Evolutionary conservation across 495 filamentous ascomycete species (phyloP), one percentile per base, ranked within the genome.

Genomic region (Penicillium atrosanguineum): DNA sequence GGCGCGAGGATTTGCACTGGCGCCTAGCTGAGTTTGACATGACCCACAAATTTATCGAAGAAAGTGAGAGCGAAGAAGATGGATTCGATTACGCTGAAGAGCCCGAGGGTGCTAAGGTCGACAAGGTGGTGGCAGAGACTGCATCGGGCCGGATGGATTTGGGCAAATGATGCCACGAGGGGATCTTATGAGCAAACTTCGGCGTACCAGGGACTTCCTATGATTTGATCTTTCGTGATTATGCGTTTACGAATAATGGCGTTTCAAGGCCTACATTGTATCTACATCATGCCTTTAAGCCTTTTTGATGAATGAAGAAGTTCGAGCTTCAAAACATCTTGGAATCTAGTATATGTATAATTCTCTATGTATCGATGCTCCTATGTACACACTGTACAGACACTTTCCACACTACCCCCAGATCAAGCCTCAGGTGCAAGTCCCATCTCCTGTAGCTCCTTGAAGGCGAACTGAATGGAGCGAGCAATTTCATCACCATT

Each of bases 1-100:
- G 86, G 67, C 80, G 91, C 45, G 87, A 90, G 44, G 86, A 90
- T 41, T 88, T 93, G 84, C 84, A 87, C 56, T 76, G 80, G 51
- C 78, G 90, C 34, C 78, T 88, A 38, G 71, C 67, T 52, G 73
- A 77, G 11, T 74, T 72, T 18, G 76, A 79, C 11, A 62, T 88
- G 8, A 78, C 82, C 20, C 77, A 73, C 21, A 75, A 75, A 28
- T 87, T 85, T 53, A 72, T 80, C 53, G 78, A 79, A 52, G 83
- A 86, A 19, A 74, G 71, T 14, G 79, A 78, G 14, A 71, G 69
- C 37, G 79, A 80, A 6, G 76, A 77, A 7, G 76, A 79, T 12
- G 76, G 75, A 6, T 74, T 73, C 25, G 79, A 79, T 45, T 79
- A 76, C 21, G 75, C 72, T 15, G 69, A 75, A 15, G 69, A 72